phyloP scores from a whole-genome alignment of 371 early-diverging fungal genomes.

The Synchytrium microbalum region DNA sequence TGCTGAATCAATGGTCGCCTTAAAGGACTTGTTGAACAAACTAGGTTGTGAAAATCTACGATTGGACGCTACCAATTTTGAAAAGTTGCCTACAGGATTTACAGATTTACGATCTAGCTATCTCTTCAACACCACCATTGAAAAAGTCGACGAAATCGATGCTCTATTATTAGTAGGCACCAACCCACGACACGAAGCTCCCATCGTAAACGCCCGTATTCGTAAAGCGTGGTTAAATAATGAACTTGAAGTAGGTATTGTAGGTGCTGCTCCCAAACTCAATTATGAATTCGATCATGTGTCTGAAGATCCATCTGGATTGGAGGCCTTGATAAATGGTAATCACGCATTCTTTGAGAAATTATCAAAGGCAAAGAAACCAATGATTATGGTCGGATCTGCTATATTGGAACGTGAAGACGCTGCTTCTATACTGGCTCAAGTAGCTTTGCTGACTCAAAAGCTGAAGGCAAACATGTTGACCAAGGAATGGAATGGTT shows the following conservation, averaged over 20 bases:
- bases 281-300: slow-evolving; percentile 89
- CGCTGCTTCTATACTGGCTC: slow-evolving; percentile 59
- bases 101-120: slow-evolving; percentile 86
- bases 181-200: slow-evolving; percentile 95
- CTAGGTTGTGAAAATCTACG: slow-evolving; percentile 76
- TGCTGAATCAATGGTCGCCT: slow-evolving; percentile 66
- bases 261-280: slow-evolving; percentile 67
- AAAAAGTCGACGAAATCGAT: slow-evolving; percentile 87
- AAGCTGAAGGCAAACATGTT: slow-evolving; percentile 56
- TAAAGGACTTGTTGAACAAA: slow-evolving; percentile 89
- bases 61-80: slow-evolving; percentile 53
- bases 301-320: slow-evolving; percentile 56
- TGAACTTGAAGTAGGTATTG: slow-evolving; percentile 67
- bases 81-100: slow-evolving; percentile 48
- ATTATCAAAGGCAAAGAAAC: slow-evolving; percentile 78
- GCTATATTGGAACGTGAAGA: slow-evolving; percentile 67
- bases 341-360: slow-evolving; percentile 65
- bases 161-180: slow-evolving; percentile 85
- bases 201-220: slow-evolving; percentile 90
- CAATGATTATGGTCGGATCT: slow-evolving; percentile 85
- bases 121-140: slow-evolving; percentile 73
- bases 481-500: slow-evolving; percentile 76
- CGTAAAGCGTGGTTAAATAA: slow-evolving; percentile 87
- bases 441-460: slow-evolving; percentile 51
- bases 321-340: slow-evolving; percentile 65